Evolutionary conservation across 2,329 filamentous ascomycete genomes (phyloP), one percentile per base, ranked within the genome.

Genomic region (Monosporascus sp.): DNA sequence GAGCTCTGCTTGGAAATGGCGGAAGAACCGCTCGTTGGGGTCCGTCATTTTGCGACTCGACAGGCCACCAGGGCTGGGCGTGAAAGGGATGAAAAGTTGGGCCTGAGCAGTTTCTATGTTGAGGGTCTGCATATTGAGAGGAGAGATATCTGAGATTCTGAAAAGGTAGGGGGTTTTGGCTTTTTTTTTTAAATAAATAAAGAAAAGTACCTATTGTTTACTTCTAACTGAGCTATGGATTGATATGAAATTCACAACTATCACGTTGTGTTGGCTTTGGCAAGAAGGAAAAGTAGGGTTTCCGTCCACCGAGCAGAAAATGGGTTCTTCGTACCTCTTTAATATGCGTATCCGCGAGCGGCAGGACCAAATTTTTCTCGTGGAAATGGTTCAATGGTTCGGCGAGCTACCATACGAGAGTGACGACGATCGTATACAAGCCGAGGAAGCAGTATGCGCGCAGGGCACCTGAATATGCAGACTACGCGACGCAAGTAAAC

Each of bases 1-100:
- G 50, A 88, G 82, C 70, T 89, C 86, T 62, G 85, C 79, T 60
- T 90, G 86, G 65, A 96, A 96, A 67, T 91, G 87, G 62, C 85
- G 83, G 69, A 93, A 92, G 75, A 96, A 96, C 38, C 84, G 84
- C 65, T 93, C 87, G 61, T 91, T 94, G 53, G 83, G 72, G 54
- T 80, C 76, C 56, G 68, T 65, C 70, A 74, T 73, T 47, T 65
- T 66, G 53, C 60, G 62, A 17, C 54, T 58, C 15, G 58, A 57
- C 45, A 61, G 61, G 56, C 57, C 60, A 50, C 58, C 60, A 47
- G 58, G 55, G 40, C 41, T 59, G 11, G 56, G 55, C 5, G 55
- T 55, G 46, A 65, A 63, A 20, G 63, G 63, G 26, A 65, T 65
- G 55, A 65, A 65, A 51, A 56, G 7, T 40, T 59, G 24, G 24